Percentiles rank a stretch among this genome's conserved stretches.
phyloP scores from a whole-genome alignment of 192 early-diverging fungal genomes.

The Coemansia reversa region DNA sequence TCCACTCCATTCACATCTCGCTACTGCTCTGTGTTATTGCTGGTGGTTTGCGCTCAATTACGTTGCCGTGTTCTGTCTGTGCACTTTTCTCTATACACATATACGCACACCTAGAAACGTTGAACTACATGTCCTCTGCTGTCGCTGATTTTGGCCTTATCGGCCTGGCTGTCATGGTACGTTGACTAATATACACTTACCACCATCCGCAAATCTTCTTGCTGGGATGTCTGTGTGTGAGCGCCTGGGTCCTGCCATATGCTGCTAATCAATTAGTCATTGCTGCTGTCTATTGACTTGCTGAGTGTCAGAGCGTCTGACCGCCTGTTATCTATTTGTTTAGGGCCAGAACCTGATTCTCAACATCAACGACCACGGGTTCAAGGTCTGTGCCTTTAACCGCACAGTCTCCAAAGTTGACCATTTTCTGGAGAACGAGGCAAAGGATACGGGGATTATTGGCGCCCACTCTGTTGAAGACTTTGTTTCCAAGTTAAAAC shows the following conservation, averaged over 20 bases:
- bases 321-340: neutral
- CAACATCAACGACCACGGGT: conserved; percentile 98
- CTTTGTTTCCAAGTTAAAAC: conserved; percentile 90
- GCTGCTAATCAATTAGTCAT: neutral
- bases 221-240: neutral
- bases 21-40: neutral
- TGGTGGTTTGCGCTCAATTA: neutral
- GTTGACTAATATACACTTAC: conserved; percentile 7
- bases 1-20: neutral
- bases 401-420: conserved; percentile 94
- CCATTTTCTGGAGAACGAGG: conserved; percentile 92
- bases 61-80: neutral
- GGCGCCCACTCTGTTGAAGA: conserved; percentile 95
- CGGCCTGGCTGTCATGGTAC: conserved; percentile 98
- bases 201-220: neutral
- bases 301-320: neutral
- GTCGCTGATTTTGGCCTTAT: conserved; percentile 97
- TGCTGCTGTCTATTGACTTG: neutral
- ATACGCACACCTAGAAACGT: conserved; percentile 1
- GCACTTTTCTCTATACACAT: neutral
- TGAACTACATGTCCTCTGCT: conserved; percentile 24
- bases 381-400: conserved; percentile 93
- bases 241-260: neutral
- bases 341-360: conserved; percentile 98
- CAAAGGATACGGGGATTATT: conserved; percentile 93